These are phyloP conservation scores for Aspergillus ellipticus DNA, from an alignment of 495 filamentous ascomycete species.

Conservation along the genomic window DNA sequence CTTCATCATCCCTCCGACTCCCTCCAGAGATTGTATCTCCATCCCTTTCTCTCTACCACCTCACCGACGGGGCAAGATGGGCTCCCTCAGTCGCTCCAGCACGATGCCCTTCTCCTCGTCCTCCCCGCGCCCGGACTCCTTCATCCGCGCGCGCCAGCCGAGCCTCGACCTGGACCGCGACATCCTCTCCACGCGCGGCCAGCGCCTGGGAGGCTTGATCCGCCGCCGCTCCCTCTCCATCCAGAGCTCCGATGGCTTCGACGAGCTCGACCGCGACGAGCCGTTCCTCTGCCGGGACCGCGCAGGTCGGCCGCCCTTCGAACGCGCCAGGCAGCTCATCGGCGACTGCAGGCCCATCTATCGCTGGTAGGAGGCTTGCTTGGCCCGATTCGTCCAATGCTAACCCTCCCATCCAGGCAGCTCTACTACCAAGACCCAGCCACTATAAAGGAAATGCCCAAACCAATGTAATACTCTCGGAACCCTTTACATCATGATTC, in stretches of 20 bases:
- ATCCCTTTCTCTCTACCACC: too few species aligned
- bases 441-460: conserved; percentile 24
- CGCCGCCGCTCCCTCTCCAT: conserved; percentile 29
- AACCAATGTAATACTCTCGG: conserved; percentile 25
- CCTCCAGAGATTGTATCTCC: too few species aligned
- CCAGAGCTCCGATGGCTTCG: conserved; percentile 18
- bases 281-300: conserved; percentile 19
- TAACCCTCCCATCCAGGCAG: conserved; percentile 21
- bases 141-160: conserved; percentile 26
- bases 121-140: conserved; percentile 14
- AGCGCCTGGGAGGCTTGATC: conserved; percentile 25
- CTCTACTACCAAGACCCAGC: conserved; percentile 31
- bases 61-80: conserved; percentile 5
- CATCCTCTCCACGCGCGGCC: conserved; percentile 36
- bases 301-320: conserved; percentile 8
- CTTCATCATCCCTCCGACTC: too few species aligned
- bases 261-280: conserved; percentile 14
- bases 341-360: conserved; percentile 34
- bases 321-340: conserved; percentile 25
- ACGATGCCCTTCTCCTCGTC: conserved; percentile 13
- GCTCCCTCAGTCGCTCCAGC: conserved; percentile 7
- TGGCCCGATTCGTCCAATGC: background rate
- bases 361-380: conserved; percentile 28
- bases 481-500: background rate
- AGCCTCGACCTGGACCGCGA: conserved; percentile 32